phyloP scores from a whole-genome alignment of 2,329 filamentous ascomycete species.

The Penicillium sp. region DNA sequence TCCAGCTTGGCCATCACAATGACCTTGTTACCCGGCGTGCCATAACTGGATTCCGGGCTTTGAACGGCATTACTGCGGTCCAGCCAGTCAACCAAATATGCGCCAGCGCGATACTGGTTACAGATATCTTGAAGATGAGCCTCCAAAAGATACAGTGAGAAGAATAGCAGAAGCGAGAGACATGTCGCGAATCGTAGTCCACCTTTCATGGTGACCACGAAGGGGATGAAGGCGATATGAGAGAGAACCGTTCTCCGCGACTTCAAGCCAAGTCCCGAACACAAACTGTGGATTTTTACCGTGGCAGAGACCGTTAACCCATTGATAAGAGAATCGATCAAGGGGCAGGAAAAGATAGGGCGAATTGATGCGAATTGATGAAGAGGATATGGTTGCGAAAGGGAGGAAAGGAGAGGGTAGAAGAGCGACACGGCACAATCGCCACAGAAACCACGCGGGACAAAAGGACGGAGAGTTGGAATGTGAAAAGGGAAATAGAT shows the following conservation, averaged over 20 bases:
- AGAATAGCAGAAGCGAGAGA: constrained; percentile 26
- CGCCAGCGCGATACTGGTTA: constrained; percentile 42
- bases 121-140: constrained; percentile 38
- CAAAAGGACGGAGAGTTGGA: not conserved
- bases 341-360: not conserved
- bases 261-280: constrained; percentile 11
- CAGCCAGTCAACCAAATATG: constrained; percentile 39
- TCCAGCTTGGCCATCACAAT: constrained; percentile 51
- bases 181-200: constrained; percentile 34
- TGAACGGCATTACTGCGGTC: constrained; percentile 20
- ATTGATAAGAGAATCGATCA: constrained; percentile 8
- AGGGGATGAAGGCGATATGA: not conserved
- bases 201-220: constrained; percentile 35
- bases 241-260: not conserved
- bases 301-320: constrained; percentile 11
- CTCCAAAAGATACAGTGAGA: constrained; percentile 37
- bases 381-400: not conserved
- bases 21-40: constrained; percentile 39
- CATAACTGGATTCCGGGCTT: constrained; percentile 9
- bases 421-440: not conserved
- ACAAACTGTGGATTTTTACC: constrained; percentile 4
- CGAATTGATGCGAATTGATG: not conserved
- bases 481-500: not conserved
- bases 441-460: not conserved
- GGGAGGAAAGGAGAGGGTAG: not conserved